These are phyloP conservation scores for Scenedesmus sp. DNA, from an alignment of 163 green algal genomes.

Conservation along the genomic window DNA sequence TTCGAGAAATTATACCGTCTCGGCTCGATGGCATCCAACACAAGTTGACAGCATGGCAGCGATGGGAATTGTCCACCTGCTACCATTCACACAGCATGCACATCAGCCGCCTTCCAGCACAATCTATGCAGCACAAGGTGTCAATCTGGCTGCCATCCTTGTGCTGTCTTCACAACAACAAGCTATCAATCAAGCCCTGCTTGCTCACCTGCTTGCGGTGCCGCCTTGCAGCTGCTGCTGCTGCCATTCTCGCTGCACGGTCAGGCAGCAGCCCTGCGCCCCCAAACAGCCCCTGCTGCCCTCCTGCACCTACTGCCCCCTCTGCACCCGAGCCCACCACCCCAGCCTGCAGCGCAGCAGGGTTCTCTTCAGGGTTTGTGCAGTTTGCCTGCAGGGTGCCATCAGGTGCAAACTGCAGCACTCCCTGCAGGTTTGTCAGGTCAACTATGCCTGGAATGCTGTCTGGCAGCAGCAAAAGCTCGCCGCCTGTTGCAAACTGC, in stretches of 20 bases:
- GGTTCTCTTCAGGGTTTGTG: neutral
- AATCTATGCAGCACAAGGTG: no score
- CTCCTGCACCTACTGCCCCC: no score
- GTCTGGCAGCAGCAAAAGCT: neutral
- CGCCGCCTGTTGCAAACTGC: neutral
- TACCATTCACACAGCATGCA: no score
- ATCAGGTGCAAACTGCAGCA: neutral
- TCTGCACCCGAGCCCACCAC: neutral
- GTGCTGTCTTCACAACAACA: neutral
- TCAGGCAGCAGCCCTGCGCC: neutral
- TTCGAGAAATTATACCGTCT: no score
- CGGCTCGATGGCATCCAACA: no score
- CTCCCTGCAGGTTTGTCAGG: neutral
- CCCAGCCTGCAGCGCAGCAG: neutral
- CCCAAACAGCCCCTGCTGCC: neutral
- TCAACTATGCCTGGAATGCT: neutral
- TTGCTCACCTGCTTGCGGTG: slow-evolving; percentile 11
- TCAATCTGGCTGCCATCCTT: no score
- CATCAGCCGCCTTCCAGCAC: no score
- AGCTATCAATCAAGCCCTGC: neutral
- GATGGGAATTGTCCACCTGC: no score
- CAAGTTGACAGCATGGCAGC: no score
- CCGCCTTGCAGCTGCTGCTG: neutral
- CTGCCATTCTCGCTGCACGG: neutral
- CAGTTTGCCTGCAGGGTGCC: neutral